Evolutionary conservation across 2,329 filamentous ascomycete species (phyloP).

Genomic region (Xylaria sp.): DNA sequence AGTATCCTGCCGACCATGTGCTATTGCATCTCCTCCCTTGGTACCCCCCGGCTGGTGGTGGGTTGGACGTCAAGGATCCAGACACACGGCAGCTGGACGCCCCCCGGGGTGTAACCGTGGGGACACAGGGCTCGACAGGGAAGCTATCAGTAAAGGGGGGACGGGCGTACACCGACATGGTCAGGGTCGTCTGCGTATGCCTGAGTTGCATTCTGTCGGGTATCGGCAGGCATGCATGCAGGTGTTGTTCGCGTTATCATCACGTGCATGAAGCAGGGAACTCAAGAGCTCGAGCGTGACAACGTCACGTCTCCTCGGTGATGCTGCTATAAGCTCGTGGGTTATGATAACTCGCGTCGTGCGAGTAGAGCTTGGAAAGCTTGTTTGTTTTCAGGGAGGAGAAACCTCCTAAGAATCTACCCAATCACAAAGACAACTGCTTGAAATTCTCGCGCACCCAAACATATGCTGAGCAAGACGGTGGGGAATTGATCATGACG

Average conservation of each 20-base stretch:
- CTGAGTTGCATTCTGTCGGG: slow-evolving; percentile 36
- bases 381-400: not conserved
- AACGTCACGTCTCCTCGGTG: slow-evolving; percentile 21
- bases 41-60: not conserved
- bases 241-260: slow-evolving; percentile 30
- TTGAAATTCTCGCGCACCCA: not conserved
- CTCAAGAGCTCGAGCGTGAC: slow-evolving; percentile 9
- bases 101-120: slow-evolving; percentile 18
- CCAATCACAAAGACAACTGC: not conserved
- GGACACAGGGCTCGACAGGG: not conserved
- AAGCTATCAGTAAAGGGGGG: slow-evolving; percentile 4
- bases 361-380: slow-evolving; percentile 4
- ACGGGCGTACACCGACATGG: slow-evolving; percentile 20
- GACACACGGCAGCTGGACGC: slow-evolving; percentile 6
- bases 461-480: not conserved
- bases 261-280: slow-evolving; percentile 33
- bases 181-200: slow-evolving; percentile 33
- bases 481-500: not conserved
- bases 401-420: not conserved
- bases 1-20: slow-evolving; percentile 1
- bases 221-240: slow-evolving; percentile 33
- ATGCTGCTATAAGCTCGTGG: not conserved
- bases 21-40: not conserved
- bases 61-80: not conserved
- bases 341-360: slow-evolving; percentile 19